Evolutionary conservation across 2,329 filamentous ascomycete genomes (phyloP).

Genomic region (Cadophora sp.): DNA sequence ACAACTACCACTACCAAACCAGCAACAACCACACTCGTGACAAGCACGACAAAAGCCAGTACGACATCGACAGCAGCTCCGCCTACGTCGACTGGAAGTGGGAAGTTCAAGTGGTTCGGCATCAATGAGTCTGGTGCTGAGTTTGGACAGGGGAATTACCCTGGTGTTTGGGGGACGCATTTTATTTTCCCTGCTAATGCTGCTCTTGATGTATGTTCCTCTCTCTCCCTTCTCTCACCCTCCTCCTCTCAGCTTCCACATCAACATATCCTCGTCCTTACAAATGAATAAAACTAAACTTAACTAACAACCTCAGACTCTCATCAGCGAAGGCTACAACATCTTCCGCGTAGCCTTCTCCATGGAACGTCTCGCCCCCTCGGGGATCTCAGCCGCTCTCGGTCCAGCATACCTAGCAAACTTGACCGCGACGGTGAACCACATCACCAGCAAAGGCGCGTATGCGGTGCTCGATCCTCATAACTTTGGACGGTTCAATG

Average conservation of each 20-base stretch:
- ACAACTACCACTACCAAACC: background rate
- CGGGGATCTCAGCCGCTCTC: slow-evolving; percentile 52
- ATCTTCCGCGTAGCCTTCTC: slow-evolving; percentile 49
- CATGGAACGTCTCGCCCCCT: slow-evolving; percentile 64
- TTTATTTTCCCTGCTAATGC: slow-evolving; percentile 49
- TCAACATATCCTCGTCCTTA: too few relatives aligned
- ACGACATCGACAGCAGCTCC: slow-evolving; percentile 1
- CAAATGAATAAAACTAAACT: slow-evolving; percentile 11
- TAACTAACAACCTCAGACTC: slow-evolving; percentile 28
- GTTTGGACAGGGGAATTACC: slow-evolving; percentile 62
- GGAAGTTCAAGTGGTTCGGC: slow-evolving; percentile 34
- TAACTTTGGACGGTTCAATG: slow-evolving; percentile 57
- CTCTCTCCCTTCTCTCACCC: background rate
- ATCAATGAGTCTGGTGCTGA: slow-evolving; percentile 62
- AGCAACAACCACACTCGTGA: background rate
- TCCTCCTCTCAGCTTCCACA: too few relatives aligned
- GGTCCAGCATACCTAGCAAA: slow-evolving; percentile 53
- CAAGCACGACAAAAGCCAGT: slow-evolving; percentile 6
- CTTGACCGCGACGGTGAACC: slow-evolving; percentile 51
- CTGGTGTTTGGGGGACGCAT: slow-evolving; percentile 62
- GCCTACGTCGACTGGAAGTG: slow-evolving; percentile 13
- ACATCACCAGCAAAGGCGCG: slow-evolving; percentile 54
- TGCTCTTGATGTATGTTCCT: slow-evolving; percentile 14
- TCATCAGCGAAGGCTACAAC: slow-evolving; percentile 37
- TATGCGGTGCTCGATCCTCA: slow-evolving; percentile 58